Conservation (phyloP, 2,329 filamentous ascomycete genomes). For the Periconia sp. region DNA sequence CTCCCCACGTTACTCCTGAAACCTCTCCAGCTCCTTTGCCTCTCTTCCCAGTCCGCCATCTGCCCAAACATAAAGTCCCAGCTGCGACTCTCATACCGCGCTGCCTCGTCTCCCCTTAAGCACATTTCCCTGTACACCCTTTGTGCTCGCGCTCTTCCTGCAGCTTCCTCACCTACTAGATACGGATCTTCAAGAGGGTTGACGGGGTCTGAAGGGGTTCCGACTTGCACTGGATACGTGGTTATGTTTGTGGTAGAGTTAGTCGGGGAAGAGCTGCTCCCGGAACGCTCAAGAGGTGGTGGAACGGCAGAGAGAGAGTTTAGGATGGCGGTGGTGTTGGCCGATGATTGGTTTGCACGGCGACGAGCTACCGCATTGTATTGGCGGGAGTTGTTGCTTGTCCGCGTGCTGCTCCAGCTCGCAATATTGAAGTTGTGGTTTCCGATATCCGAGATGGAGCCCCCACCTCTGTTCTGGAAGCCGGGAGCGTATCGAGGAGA, state of each 20-base stretch:
- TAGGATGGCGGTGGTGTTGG: slow-evolving; percentile 22
- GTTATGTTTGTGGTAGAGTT: slow-evolving; percentile 14
- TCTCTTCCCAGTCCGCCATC: slow-evolving; percentile 51
- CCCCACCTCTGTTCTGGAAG: slow-evolving; percentile 25
- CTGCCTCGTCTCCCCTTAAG: slow-evolving; percentile 30
- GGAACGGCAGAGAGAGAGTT: slow-evolving; percentile 23
- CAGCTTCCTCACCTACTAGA: slow-evolving; percentile 70
- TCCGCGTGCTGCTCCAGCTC: slow-evolving; percentile 63
- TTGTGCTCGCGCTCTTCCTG: slow-evolving; percentile 62
- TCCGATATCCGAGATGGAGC: slow-evolving; percentile 21
- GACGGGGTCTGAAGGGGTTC: slow-evolving; percentile 28
- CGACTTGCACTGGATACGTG: slow-evolving; percentile 22
- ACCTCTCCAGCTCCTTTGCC: slow-evolving; percentile 25
- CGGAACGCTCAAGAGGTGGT: slow-evolving; percentile 5
- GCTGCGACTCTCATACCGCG: slow-evolving; percentile 40
- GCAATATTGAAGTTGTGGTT: slow-evolving; percentile 59
- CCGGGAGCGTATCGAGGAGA: slow-evolving; percentile 31
- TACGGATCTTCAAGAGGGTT: slow-evolving; percentile 70
- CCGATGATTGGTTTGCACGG: slow-evolving; percentile 52
- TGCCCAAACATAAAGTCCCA: slow-evolving; percentile 52
- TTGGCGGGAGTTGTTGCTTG: slow-evolving; percentile 63
- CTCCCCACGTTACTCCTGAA: too few relatives aligned
- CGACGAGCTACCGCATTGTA: slow-evolving; percentile 70
- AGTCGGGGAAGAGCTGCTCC: slow-evolving; percentile 6
- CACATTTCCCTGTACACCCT: slow-evolving; percentile 59